Conservation (phyloP, 1,284 basidiomycete genomes). For the Ceratobasidium papillatum region DNA sequence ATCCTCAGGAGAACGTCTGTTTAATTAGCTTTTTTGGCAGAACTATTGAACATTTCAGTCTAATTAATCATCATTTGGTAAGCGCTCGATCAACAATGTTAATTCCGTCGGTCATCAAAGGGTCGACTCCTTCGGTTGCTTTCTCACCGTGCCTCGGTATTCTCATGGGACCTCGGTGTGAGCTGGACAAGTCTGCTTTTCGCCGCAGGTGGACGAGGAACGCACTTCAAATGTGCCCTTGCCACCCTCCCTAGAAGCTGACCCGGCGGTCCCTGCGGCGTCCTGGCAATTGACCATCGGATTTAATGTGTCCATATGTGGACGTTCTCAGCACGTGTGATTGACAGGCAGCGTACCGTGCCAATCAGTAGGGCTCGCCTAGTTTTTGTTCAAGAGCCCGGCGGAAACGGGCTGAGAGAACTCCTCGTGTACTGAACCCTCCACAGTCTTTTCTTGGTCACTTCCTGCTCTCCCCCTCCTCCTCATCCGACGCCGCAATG, state of each 20-base stretch:
- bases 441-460: slow-evolving; percentile 30
- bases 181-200: neutral
- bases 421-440: neutral
- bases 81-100: slow-evolving; percentile 15
- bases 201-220: no score
- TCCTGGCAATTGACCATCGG: neutral
- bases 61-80: slow-evolving; percentile 1
- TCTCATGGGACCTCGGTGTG: neutral
- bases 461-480: neutral
- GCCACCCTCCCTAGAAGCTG: slow-evolving; percentile 30
- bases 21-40: neutral
- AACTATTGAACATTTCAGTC: neutral
- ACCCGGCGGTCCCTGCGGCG: slow-evolving; percentile 16
- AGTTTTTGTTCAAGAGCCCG: slow-evolving; percentile 18
- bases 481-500: neutral
- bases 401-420: neutral
- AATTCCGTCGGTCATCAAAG: neutral
- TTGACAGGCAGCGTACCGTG: slow-evolving; percentile 18
- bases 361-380: neutral
- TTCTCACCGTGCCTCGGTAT: neutral
- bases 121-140: neutral
- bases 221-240: neutral
- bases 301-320: slow-evolving; percentile 26
- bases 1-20: neutral
- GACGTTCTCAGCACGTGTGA: slow-evolving; percentile 18